Evolutionary conservation across 2,329 filamentous ascomycete species (phyloP).

Genomic region (Capronia coronata): DNA sequence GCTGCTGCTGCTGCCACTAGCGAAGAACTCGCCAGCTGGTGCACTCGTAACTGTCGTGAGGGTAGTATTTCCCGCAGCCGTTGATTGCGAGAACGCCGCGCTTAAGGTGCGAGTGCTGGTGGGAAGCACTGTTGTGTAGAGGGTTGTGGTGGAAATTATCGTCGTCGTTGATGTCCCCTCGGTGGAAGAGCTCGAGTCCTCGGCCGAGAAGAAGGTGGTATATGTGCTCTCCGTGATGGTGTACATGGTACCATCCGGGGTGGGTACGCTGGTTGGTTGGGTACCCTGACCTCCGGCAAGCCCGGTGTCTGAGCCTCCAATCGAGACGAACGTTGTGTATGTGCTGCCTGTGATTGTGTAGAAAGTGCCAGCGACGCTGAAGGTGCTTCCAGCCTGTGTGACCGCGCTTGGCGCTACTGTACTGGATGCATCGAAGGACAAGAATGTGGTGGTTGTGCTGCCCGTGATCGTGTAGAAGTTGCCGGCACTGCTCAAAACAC

Average conservation of each 20-base stretch:
- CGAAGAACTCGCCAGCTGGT: background rate
- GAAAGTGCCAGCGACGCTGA: background rate
- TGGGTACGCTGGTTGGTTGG: background rate
- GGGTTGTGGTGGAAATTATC: constrained; percentile 6
- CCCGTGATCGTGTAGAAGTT: constrained; percentile 10
- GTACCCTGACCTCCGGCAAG: background rate
- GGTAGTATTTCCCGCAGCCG: background rate
- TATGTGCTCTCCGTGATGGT: constrained; percentile 3
- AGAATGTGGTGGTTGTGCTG: constrained; percentile 8
- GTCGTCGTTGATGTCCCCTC: constrained; percentile 6
- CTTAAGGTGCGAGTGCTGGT: constrained; percentile 6
- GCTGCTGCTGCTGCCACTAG: background rate
- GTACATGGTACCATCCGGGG: background rate
- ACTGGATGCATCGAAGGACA: background rate
- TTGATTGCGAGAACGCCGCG: background rate
- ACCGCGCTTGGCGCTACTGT: background rate
- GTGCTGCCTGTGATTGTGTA: constrained; percentile 12
- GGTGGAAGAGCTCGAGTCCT: background rate
- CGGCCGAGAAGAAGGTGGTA: constrained; percentile 1
- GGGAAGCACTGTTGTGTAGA: constrained; percentile 4
- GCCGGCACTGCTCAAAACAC: background rate
- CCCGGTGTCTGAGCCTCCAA: background rate
- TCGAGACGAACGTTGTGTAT: constrained; percentile 9
- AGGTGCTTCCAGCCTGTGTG: background rate
- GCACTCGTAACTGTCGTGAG: constrained; percentile 7